Evolutionary conservation across 768 basidiomycete species (phyloP).

Genomic region (Macrolepiota fuliginosa): DNA sequence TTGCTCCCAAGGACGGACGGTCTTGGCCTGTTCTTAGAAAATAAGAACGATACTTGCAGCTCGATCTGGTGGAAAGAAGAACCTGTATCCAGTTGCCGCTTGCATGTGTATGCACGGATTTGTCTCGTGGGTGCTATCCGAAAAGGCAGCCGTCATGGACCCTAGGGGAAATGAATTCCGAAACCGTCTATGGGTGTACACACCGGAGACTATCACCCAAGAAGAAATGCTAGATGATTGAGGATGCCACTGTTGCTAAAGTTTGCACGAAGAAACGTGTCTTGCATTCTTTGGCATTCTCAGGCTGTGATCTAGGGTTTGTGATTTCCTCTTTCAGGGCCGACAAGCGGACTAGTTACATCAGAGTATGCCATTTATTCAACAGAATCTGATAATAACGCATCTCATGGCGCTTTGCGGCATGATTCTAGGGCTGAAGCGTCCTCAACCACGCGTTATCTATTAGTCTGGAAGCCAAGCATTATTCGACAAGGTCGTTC

Average conservation of each 20-base stretch:
- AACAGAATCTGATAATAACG: not conserved
- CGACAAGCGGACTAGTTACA: not conserved
- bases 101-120: not conserved
- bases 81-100: not conserved
- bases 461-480: not conserved
- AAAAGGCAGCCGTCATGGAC: not conserved
- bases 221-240: slow-evolving; percentile 1
- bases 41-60: not conserved
- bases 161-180: not conserved
- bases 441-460: not conserved
- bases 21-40: not conserved
- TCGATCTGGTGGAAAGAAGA: not conserved
- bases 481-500: not conserved
- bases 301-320: not conserved
- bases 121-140: not conserved
- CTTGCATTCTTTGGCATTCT: not conserved
- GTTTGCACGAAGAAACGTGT: not conserved
- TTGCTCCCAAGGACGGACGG: not conserved
- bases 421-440: not conserved
- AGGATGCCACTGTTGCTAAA: not conserved
- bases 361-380: not conserved
- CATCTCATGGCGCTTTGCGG: not conserved
- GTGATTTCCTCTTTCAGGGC: not conserved
- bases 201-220: slow-evolving; percentile 1
- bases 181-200: not conserved